These are phyloP conservation scores for Bigelowiella natans DNA, from an alignment of 78 protist genomes.

Conservation along the genomic window DNA sequence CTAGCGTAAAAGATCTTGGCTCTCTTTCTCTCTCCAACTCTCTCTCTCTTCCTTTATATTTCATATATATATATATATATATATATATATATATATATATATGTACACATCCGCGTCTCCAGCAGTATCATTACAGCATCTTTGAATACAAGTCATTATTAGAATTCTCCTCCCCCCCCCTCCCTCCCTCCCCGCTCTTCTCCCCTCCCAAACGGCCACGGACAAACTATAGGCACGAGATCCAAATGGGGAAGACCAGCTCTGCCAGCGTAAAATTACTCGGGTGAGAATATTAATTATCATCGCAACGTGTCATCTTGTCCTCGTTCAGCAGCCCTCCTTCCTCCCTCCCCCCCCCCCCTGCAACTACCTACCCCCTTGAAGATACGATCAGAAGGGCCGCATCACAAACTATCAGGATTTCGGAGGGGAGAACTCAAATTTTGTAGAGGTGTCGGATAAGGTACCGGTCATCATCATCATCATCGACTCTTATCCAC, in stretches of 20 bases:
- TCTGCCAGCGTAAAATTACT: neutral
- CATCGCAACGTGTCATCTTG: too few relatives aligned
- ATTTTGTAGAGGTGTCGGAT: neutral
- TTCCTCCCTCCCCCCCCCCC: neutral
- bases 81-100: neutral
- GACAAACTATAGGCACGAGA: neutral
- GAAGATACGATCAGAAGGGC: neutral
- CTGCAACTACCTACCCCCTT: too few relatives aligned
- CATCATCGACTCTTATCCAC: too few relatives aligned
- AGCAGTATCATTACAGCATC: neutral
- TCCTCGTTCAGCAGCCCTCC: neutral
- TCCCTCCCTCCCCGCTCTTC: too few relatives aligned
- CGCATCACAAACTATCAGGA: neutral
- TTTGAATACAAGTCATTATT: too few relatives aligned
- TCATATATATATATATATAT: neutral
- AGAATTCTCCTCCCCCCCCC: too few relatives aligned
- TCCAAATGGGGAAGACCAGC: neutral
- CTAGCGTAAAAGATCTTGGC: too few relatives aligned
- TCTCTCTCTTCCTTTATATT: too few relatives aligned
- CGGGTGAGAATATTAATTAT: too few relatives aligned
- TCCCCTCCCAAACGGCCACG: too few relatives aligned
- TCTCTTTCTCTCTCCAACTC: too few relatives aligned
- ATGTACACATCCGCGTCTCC: neutral
- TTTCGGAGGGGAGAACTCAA: neutral
- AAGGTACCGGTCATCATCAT: too few relatives aligned